These are phyloP conservation scores for Funneliformis geosporum DNA, from an alignment of 192 early-diverging fungal genomes.

Conservation along the genomic window DNA sequence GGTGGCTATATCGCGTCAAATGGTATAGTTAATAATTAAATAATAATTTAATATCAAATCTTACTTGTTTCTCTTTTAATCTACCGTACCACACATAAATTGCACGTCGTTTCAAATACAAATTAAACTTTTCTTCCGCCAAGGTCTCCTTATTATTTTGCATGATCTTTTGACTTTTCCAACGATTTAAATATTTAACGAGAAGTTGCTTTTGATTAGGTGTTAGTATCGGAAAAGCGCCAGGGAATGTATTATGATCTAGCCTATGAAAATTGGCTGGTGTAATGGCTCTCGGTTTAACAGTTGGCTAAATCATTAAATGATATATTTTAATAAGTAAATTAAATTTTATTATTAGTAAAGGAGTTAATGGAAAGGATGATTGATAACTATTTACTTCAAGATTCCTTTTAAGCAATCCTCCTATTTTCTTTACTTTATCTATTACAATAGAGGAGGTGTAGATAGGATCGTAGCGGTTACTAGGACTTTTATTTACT, in stretches of 20 bases:
- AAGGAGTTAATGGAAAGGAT: too few species aligned
- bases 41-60: not conserved
- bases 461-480: not conserved
- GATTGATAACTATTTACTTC: not conserved
- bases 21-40: not conserved
- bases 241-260: not conserved
- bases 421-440: not conserved
- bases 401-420: not conserved
- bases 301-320: not conserved
- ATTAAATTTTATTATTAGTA: too few species aligned
- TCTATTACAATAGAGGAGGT: not conserved
- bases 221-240: not conserved
- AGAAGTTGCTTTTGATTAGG: not conserved
- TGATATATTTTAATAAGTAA: too few species aligned
- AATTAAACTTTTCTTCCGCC: not conserved
- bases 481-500: not conserved
- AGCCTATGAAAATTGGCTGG: not conserved
- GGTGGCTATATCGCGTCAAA: too few species aligned
- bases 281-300: not conserved
- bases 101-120: not conserved
- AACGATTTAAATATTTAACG: not conserved
- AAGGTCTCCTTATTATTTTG: not conserved
- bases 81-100: not conserved
- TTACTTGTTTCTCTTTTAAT: not conserved
- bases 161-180: not conserved